phyloP scores from a whole-genome alignment of 176 grass and related monocot genomes.

The Echinochloa phyllopogon region DNA sequence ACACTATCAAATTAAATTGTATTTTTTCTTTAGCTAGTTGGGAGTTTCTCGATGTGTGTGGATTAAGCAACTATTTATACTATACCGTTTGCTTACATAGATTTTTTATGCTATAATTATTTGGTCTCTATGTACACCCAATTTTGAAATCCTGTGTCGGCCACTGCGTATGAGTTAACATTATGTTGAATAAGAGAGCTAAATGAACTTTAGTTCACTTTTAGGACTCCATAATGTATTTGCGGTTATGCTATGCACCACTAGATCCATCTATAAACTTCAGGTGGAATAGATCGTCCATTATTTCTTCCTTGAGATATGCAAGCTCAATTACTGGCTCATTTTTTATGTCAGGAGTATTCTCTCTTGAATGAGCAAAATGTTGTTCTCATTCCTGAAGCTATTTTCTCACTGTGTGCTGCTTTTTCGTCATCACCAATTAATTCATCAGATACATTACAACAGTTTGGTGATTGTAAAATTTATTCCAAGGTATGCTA shows the following conservation, averaged over 20 bases:
- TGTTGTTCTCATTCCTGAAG: slow-evolving; percentile 77
- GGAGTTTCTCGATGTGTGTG: no score
- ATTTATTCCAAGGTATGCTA: slow-evolving; percentile 54
- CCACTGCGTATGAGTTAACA: neutral
- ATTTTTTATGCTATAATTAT: no score
- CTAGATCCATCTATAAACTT: slow-evolving; percentile 9
- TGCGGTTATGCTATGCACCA: slow-evolving; percentile 22
- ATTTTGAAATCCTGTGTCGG: no score
- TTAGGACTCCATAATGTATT: slow-evolving; percentile 29
- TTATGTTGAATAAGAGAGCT: slow-evolving; percentile 17
- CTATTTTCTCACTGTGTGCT: slow-evolving; percentile 79
- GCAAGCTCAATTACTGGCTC: slow-evolving; percentile 31
- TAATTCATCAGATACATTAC: slow-evolving; percentile 56
- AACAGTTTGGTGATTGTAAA: slow-evolving; percentile 45
- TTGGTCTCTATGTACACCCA: no score
- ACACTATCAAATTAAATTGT: no score
- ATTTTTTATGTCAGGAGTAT: slow-evolving; percentile 64
- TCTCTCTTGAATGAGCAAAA: slow-evolving; percentile 74
- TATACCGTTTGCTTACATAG: no score
- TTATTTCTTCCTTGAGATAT: slow-evolving; percentile 25
- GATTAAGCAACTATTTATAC: no score
- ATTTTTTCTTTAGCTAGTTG: no score
- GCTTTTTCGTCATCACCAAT: slow-evolving; percentile 63
- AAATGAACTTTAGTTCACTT: slow-evolving; percentile 10
- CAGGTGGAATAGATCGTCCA: slow-evolving; percentile 15